Evolutionary conservation across 2,329 filamentous ascomycete genomes (phyloP).

Genomic region (Diaporthe caulivora): DNA sequence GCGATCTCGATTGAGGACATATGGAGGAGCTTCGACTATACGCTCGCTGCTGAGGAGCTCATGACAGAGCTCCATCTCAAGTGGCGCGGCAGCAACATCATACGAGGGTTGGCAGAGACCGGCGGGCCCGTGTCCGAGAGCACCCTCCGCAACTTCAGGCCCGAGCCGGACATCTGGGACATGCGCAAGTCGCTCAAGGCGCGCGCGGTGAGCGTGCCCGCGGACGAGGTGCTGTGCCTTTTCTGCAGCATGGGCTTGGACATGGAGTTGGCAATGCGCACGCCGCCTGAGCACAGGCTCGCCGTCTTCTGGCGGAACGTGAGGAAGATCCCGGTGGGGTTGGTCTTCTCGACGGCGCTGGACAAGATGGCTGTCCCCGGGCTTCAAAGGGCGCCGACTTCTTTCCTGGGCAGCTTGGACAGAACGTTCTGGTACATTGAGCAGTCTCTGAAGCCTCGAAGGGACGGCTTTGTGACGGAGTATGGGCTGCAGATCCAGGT

Average conservation of each 20-base stretch:
- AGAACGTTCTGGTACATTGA: neutral
- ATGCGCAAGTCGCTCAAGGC: slow-evolving; percentile 4
- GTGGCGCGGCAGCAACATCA: neutral
- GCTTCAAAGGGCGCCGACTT: slow-evolving; percentile 2
- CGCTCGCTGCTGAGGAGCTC: slow-evolving; percentile 1
- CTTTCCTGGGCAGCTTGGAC: neutral
- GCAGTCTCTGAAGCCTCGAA: neutral
- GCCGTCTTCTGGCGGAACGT: slow-evolving; percentile 1
- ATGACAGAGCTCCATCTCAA: neutral
- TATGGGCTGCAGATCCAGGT: slow-evolving; percentile 7
- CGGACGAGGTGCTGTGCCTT: slow-evolving; percentile 10
- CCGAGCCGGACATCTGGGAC: neutral
- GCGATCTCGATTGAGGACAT: neutral
- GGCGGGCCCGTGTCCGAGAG: neutral
- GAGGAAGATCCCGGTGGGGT: slow-evolving; percentile 18
- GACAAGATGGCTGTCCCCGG: slow-evolving; percentile 12
- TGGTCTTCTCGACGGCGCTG: slow-evolving; percentile 11
- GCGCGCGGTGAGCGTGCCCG: neutral
- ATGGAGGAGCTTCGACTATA: neutral
- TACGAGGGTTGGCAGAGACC: neutral
- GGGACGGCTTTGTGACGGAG: slow-evolving; percentile 1
- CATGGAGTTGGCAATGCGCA: neutral
- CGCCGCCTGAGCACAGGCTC: neutral
- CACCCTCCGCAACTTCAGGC: neutral
- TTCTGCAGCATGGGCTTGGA: slow-evolving; percentile 1